A percentile compares a stretch with the other conserved stretches of the same genome.
phyloP scores from a whole-genome alignment of 2,329 filamentous ascomycete species.

The Samsoniella hepiali region DNA sequence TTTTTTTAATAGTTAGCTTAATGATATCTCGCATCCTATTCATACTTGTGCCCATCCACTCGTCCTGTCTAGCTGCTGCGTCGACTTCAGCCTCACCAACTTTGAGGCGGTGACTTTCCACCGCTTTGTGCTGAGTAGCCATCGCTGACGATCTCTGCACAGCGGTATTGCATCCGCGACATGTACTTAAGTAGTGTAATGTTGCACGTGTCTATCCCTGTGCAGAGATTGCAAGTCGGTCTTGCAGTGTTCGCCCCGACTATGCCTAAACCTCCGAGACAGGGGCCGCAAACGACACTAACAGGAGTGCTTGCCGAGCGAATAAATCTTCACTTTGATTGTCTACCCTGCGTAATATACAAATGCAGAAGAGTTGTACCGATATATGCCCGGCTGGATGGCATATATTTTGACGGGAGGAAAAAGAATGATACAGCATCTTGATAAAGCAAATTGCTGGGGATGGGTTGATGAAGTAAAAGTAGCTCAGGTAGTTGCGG shows the following conservation, averaged over 20 bases:
- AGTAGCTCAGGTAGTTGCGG: too few species aligned
- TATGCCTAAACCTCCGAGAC: slow-evolving; percentile 1
- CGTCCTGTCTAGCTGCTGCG: neutral
- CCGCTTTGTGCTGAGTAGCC: neutral
- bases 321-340: slow-evolving; percentile 1
- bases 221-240: neutral
- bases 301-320: neutral
- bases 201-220: neutral
- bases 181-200: neutral
- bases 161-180: neutral
- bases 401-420: too few species aligned
- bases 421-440: too few species aligned
- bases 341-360: slow-evolving; percentile 13
- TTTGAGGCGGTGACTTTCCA: neutral
- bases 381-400: neutral
- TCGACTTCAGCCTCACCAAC: neutral
- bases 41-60: too few species aligned
- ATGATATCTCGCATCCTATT: too few species aligned
- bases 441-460: too few species aligned
- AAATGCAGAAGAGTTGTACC: slow-evolving; percentile 2
- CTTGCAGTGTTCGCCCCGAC: neutral
- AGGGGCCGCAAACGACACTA: too few species aligned
- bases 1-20: too few species aligned
- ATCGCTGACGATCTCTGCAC: neutral
- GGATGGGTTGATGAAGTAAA: too few species aligned